Evolutionary conservation across 495 filamentous ascomycete species (phyloP).

Genomic region (Neurospora hispaniola): DNA sequence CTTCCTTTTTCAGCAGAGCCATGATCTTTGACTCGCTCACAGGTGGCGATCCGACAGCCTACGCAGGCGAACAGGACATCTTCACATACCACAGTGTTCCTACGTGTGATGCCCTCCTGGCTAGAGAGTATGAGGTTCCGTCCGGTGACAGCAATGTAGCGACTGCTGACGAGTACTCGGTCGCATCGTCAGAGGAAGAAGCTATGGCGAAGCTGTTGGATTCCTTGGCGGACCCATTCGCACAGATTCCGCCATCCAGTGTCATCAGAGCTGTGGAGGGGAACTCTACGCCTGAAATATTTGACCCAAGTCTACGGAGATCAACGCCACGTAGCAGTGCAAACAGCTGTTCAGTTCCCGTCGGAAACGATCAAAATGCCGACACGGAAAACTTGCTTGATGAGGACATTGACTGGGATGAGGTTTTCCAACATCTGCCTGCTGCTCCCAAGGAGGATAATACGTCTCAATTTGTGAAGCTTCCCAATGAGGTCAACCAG

Average conservation of each 20-base stretch:
- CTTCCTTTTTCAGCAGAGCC: neutral
- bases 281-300: neutral
- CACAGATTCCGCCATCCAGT: conserved; percentile 4
- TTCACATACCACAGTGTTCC: neutral
- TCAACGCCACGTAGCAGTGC: conserved; percentile 1
- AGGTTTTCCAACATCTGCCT: conserved; percentile 14
- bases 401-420: conserved; percentile 27
- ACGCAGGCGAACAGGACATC: neutral
- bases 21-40: neutral
- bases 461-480: neutral
- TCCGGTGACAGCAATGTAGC: neutral
- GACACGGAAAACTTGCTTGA: conserved; percentile 22
- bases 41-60: neutral
- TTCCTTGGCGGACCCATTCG: neutral
- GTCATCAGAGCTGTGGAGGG: conserved; percentile 4
- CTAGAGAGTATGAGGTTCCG: neutral
- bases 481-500: neutral
- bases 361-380: neutral
- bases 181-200: conserved; percentile 7
- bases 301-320: conserved; percentile 6
- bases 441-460: conserved; percentile 1
- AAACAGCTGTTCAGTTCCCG: neutral
- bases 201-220: conserved; percentile 6
- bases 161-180: conserved; percentile 1
- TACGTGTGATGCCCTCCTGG: neutral